Conservation (phyloP, 106 monocot genomes). For the Acorus calamus region DNA sequence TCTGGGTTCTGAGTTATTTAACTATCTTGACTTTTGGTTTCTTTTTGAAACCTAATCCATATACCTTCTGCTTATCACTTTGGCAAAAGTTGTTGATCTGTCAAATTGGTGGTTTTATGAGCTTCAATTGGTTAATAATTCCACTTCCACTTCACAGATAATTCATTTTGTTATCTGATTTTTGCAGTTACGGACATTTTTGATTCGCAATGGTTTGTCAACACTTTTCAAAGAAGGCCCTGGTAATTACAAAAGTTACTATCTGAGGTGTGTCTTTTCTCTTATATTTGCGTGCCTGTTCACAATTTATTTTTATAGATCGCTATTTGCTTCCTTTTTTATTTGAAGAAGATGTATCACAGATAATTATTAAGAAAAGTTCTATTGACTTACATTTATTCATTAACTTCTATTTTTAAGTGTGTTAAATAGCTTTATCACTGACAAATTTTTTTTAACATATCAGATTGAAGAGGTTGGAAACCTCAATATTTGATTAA, state of each 20-base stretch:
- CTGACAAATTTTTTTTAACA: no score
- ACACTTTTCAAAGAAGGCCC: slow-evolving; percentile 96
- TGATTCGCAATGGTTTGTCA: slow-evolving; percentile 92
- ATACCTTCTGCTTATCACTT: not conserved
- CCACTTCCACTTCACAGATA: not conserved
- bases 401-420: no score
- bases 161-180: not conserved
- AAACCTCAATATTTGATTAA: no score
- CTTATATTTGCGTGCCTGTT: no score
- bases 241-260: slow-evolving; percentile 83
- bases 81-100: not conserved
- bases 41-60: no score
- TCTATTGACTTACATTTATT: no score
- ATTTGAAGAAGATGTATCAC: no score
- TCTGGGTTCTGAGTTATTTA: not conserved
- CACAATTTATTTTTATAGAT: no score
- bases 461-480: no score
- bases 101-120: not conserved
- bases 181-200: slow-evolving; percentile 78
- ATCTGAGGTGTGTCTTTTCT: slow-evolving; percentile 54
- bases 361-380: no score
- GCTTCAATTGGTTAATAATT: not conserved
- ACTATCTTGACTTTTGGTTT: not conserved
- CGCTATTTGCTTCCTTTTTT: no score
- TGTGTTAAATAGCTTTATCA: no score